phyloP scores from a whole-genome alignment of 306 rosid species.

The Alnus glutinosa region DNA sequence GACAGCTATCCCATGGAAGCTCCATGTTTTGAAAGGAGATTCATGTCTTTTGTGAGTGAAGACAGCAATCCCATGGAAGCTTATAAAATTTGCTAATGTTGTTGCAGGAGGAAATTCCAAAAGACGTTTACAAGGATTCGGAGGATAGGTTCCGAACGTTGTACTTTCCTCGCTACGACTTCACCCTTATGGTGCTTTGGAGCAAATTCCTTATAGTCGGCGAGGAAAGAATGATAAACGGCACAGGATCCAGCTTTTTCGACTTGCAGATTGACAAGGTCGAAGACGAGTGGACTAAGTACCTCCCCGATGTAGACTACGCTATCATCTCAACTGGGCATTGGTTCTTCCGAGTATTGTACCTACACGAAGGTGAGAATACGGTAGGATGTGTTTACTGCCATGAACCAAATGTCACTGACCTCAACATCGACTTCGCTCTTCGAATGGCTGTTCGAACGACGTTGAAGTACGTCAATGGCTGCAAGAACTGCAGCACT shows the following conservation, averaged over 20 bases:
- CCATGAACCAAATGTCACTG: slow-evolving; percentile 44
- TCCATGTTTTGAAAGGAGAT: no score
- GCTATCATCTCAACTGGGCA: slow-evolving; percentile 69
- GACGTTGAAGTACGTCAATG: slow-evolving; percentile 42
- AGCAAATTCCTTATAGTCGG: slow-evolving; percentile 62
- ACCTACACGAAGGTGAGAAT: slow-evolving; percentile 41
- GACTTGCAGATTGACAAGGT: slow-evolving; percentile 60
- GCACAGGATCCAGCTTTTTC: slow-evolving; percentile 58
- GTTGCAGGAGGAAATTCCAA: slow-evolving; percentile 69
- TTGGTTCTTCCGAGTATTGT: slow-evolving; percentile 74
- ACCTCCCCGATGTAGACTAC: slow-evolving; percentile 61
- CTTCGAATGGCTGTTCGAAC: slow-evolving; percentile 54
- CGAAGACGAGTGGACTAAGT: slow-evolving; percentile 52
- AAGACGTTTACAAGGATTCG: slow-evolving; percentile 63
- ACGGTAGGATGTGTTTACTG: slow-evolving; percentile 68
- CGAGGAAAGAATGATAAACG: slow-evolving; percentile 65
- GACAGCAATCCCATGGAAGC: not conserved
- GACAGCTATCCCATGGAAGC: no score
- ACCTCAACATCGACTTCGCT: slow-evolving; percentile 31
- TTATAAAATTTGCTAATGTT: slow-evolving; percentile 11
- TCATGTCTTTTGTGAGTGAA: not conserved
- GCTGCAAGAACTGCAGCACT: slow-evolving; percentile 41
- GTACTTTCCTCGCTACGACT: slow-evolving; percentile 60
- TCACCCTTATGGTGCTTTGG: slow-evolving; percentile 73
- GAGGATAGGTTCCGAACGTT: slow-evolving; percentile 68